phyloP scores from a whole-genome alignment of 1,284 basidiomycete genomes.

The Microbotryomycetes sp. region DNA sequence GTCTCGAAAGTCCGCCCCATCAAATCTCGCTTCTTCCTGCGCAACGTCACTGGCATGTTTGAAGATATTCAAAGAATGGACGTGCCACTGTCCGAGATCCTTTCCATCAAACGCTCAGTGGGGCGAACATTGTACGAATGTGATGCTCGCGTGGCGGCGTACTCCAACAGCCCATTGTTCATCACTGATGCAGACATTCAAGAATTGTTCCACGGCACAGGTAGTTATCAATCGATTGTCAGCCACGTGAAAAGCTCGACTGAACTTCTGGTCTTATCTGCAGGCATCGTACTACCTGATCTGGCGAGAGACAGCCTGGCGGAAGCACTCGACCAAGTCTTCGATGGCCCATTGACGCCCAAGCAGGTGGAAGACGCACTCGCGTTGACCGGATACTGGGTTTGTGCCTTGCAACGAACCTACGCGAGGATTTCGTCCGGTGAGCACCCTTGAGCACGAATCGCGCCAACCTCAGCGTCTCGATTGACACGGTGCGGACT shows the following conservation, averaged over 20 bases:
- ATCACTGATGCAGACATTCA: conserved; percentile 22
- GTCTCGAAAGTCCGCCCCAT: conserved; percentile 26
- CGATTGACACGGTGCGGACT: too few relatives aligned
- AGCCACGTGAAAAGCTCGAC: neutral
- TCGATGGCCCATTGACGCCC: conserved; percentile 14
- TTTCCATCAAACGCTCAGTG: conserved; percentile 18
- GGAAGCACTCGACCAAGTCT: conserved; percentile 16
- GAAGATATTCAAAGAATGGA: conserved; percentile 21
- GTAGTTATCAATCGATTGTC: neutral
- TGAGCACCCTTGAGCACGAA: neutral
- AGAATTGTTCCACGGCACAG: conserved; percentile 22
- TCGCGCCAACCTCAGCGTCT: neutral
- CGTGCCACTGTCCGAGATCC: conserved; percentile 8
- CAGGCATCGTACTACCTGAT: conserved; percentile 26
- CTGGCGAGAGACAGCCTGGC: conserved; percentile 19
- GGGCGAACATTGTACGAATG: conserved; percentile 29
- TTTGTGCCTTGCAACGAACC: conserved; percentile 25
- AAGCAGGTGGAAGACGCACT: conserved; percentile 23
- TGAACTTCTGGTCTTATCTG: too few relatives aligned
- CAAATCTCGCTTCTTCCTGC: conserved; percentile 29
- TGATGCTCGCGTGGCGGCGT: conserved; percentile 28
- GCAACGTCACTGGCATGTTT: conserved; percentile 27
- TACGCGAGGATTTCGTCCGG: conserved; percentile 18
- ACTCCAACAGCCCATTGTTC: conserved; percentile 7
- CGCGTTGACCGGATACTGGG: conserved; percentile 22